A percentile compares a stretch with the other conserved stretches of the same genome.
Conservation (phyloP, 345 rosid genomes). For the Odontarrhena argentea region DNA sequence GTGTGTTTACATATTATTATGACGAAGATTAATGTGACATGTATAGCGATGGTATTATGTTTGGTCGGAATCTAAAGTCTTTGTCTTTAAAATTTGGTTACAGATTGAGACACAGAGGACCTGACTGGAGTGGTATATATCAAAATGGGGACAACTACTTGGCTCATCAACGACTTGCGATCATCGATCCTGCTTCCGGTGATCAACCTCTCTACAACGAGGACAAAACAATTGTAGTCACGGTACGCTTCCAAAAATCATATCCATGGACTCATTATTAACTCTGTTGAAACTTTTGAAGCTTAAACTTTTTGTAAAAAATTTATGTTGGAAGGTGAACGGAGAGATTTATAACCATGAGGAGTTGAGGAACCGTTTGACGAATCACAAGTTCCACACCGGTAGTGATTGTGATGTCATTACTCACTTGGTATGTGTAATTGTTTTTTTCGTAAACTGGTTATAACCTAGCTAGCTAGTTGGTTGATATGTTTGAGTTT, state of each 20-base stretch:
- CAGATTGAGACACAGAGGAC: slow-evolving; percentile 97
- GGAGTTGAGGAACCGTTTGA: slow-evolving; percentile 62
- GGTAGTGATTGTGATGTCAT: slow-evolving; percentile 97
- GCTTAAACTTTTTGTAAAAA: not conserved
- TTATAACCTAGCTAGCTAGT: not conserved
- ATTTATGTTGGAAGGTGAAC: slow-evolving; percentile 55
- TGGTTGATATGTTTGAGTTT: not conserved
- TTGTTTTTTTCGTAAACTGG: not conserved
- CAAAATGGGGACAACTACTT: slow-evolving; percentile 72
- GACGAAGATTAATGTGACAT: too few relatives aligned
- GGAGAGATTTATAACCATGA: slow-evolving; percentile 98
- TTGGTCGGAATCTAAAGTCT: not conserved
- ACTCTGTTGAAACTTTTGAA: not conserved
- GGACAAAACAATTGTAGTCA: slow-evolving; percentile 74
- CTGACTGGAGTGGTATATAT: slow-evolving; percentile 97
- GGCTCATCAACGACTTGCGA: slow-evolving; percentile 91
- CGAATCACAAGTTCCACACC: slow-evolving; percentile 73
- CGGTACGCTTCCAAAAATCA: slow-evolving; percentile 45
- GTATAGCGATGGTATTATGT: not conserved
- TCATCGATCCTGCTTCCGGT: slow-evolving; percentile 91
- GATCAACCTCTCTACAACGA: slow-evolving; percentile 96
- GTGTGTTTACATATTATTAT: too few relatives aligned
- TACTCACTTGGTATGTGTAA: slow-evolving; percentile 71
- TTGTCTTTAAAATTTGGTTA: not conserved
- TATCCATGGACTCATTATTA: not conserved